A percentile compares a stretch with the other conserved stretches of the same genome.
These are phyloP conservation scores for Trametes villosa DNA, from an alignment of 768 basidiomycete genomes.

Conservation along the genomic window DNA sequence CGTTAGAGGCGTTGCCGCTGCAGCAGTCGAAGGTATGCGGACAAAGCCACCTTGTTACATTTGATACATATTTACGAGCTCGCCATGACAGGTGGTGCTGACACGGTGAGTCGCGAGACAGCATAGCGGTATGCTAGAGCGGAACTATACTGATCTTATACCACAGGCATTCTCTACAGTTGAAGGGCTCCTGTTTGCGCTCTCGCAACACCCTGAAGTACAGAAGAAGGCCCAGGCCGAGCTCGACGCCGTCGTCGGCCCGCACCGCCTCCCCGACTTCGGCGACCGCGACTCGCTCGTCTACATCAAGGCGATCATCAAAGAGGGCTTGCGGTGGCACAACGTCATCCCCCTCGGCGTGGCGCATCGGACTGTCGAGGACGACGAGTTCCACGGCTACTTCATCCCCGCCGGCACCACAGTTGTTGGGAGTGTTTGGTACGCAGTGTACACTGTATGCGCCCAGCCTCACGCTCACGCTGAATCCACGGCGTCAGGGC, in stretches of 20 bases:
- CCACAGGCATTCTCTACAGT: neutral
- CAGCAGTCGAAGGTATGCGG: conserved; percentile 3
- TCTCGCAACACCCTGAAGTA: conserved; percentile 16
- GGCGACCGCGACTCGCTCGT: conserved; percentile 12
- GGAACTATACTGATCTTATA: no score
- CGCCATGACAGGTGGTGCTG: conserved; percentile 25
- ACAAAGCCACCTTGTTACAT: no score
- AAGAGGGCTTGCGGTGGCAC: conserved; percentile 24
- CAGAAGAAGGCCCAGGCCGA: neutral
- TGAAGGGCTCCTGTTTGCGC: neutral
- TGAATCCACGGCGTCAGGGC: conserved; percentile 1
- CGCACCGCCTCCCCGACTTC: conserved; percentile 14
- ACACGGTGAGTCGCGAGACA: conserved; percentile 19
- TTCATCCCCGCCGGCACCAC: conserved; percentile 31
- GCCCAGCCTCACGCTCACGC: neutral
- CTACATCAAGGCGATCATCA: conserved; percentile 17
- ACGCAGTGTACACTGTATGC: neutral
- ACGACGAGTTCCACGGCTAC: conserved; percentile 28
- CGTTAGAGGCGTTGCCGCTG: neutral
- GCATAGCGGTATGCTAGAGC: no score
- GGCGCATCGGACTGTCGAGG: conserved; percentile 34
- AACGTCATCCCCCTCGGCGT: conserved; percentile 11
- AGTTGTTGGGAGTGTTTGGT: conserved; percentile 32
- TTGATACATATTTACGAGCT: no score
- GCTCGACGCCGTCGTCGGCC: conserved; percentile 9